Percentiles rank a stretch among this genome's conserved stretches.
Conservation (phyloP, 306 rosid species). For the Biancaea sappan region DNA sequence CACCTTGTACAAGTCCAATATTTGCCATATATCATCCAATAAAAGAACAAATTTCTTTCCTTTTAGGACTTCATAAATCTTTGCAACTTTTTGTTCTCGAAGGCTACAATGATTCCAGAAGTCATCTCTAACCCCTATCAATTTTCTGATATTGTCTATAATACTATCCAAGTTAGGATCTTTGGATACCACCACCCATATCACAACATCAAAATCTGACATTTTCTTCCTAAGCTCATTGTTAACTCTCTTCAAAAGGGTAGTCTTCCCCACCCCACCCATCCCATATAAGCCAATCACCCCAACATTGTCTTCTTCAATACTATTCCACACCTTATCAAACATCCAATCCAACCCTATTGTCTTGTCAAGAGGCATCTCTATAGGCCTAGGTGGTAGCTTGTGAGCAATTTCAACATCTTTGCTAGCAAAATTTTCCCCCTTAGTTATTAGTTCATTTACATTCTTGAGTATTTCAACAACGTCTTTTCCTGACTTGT, state of each 20-base stretch:
- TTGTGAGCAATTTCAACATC: neutral
- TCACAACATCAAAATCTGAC: neutral
- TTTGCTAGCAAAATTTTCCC: neutral
- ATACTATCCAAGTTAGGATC: neutral
- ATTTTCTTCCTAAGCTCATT: neutral
- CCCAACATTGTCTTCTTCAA: neutral
- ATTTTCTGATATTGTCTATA: slow-evolving; percentile 20
- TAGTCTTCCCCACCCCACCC: neutral
- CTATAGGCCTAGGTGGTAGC: too few relatives aligned
- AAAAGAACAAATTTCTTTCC: slow-evolving; percentile 27
- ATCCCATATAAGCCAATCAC: slow-evolving; percentile 33
- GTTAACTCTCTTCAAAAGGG: neutral
- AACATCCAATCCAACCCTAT: slow-evolving; percentile 1
- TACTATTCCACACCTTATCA: neutral
- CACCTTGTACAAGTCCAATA: slow-evolving; percentile 8
- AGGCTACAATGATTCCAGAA: neutral
- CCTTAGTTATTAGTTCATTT: neutral
- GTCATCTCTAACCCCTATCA: neutral
- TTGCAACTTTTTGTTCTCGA: neutral
- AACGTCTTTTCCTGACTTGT: neutral
- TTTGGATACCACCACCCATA: slow-evolving; percentile 34
- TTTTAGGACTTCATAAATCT: neutral
- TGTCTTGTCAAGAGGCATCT: neutral
- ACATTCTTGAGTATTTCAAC: neutral
- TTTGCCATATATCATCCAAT: slow-evolving; percentile 36